Percentiles rank a stretch among this genome's conserved stretches.
These are phyloP conservation scores for Fusarium sp. DNA, from an alignment of 2,329 filamentous ascomycete genomes.

Conservation along the genomic window DNA sequence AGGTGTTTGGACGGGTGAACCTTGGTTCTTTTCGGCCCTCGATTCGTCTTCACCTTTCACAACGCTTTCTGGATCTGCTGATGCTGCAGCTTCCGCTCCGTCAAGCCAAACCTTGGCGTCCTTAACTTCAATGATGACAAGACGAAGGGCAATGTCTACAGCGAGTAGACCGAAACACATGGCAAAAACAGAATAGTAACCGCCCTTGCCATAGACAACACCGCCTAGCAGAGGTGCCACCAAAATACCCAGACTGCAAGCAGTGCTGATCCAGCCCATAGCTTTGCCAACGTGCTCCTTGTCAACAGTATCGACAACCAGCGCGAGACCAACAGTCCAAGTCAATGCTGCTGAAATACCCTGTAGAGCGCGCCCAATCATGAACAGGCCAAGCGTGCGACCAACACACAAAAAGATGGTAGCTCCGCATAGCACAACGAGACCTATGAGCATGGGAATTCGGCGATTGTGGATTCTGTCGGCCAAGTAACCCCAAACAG, in stretches of 20 bases:
- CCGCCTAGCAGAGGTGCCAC: conserved; percentile 52
- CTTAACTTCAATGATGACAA: conserved; percentile 52
- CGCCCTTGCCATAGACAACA: conserved; percentile 50
- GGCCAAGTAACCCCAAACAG: conserved; percentile 54
- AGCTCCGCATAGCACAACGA: conserved; percentile 48
- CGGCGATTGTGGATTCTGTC: conserved; percentile 52
- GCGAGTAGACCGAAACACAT: conserved; percentile 54
- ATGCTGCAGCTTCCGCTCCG: not conserved
- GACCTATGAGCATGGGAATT: conserved; percentile 52
- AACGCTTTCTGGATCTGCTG: conserved; percentile 6
- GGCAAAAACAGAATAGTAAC: conserved; percentile 53
- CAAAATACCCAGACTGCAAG: conserved; percentile 51
- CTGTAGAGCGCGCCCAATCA: conserved; percentile 51
- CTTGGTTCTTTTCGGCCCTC: not conserved
- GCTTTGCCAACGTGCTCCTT: conserved; percentile 49
- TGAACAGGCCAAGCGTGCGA: conserved; percentile 49
- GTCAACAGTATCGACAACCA: conserved; percentile 53
- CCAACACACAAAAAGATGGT: conserved; percentile 52
- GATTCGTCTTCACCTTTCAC: not conserved
- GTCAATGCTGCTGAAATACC: conserved; percentile 52
- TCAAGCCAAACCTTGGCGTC: conserved; percentile 49
- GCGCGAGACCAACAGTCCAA: conserved; percentile 54
- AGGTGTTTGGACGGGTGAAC: not conserved
- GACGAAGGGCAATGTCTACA: conserved; percentile 50
- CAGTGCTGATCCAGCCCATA: conserved; percentile 52